Conservation (phyloP, 306 rosid species). For the Gastrolobium bilobum region DNA sequence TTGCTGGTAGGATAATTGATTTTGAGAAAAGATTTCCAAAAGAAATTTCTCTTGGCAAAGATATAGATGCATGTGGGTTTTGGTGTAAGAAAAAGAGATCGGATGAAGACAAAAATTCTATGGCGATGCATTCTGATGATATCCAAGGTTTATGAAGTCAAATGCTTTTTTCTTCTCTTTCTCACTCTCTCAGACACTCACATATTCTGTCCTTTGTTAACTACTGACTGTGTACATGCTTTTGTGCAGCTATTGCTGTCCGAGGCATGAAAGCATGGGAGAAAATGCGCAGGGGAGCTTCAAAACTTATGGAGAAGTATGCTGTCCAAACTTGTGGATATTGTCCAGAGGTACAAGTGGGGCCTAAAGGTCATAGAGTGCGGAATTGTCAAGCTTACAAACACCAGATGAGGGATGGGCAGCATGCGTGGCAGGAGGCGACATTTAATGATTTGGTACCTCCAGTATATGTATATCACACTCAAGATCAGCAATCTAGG, state of each 20-base stretch:
- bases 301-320: constrained; percentile 69
- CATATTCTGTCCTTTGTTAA: constrained; percentile 9
- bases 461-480: constrained; percentile 73
- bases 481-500: constrained; percentile 52
- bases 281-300: constrained; percentile 62
- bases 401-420: constrained; percentile 90
- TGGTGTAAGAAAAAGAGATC: constrained; percentile 55
- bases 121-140: constrained; percentile 52
- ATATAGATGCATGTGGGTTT: constrained; percentile 63
- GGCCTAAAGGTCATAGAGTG: constrained; percentile 79
- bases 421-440: constrained; percentile 86
- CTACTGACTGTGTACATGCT: constrained; percentile 36
- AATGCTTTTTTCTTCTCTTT: constrained; percentile 7
- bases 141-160: constrained; percentile 58
- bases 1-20: constrained; percentile 73
- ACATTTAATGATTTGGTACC: constrained; percentile 67
- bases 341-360: constrained; percentile 83
- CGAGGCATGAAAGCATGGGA: constrained; percentile 78
- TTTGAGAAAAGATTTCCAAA: constrained; percentile 73
- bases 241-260: constrained; percentile 61
- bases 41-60: constrained; percentile 54
- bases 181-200: neutral
- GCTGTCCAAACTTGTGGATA: constrained; percentile 79
- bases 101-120: constrained; percentile 37
- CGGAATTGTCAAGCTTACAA: constrained; percentile 77